These are phyloP conservation scores for Acer negundo DNA, from an alignment of 345 rosid genomes.

Conservation along the genomic window DNA sequence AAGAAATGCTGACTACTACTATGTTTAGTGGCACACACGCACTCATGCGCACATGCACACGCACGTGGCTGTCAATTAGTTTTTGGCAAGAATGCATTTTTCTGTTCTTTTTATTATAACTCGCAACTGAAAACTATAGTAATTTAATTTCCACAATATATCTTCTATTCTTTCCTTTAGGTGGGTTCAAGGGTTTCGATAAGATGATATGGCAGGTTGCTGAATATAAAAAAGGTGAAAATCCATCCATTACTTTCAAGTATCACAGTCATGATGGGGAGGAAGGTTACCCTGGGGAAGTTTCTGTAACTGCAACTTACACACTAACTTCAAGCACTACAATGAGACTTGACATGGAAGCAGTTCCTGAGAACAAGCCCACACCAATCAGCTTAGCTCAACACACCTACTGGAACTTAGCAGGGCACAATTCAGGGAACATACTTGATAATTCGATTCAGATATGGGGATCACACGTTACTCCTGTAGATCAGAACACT, in stretches of 20 bases:
- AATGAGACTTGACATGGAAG: slow-evolving; percentile 94
- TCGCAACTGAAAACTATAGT: not conserved
- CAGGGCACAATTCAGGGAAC: slow-evolving; percentile 76
- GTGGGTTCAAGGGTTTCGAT: slow-evolving; percentile 88
- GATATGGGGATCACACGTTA: slow-evolving; percentile 79
- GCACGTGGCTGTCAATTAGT: not conserved
- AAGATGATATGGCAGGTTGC: slow-evolving; percentile 77
- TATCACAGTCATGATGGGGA: slow-evolving; percentile 78
- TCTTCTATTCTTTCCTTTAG: slow-evolving; percentile 34
- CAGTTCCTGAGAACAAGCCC: slow-evolving; percentile 66
- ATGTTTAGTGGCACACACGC: not conserved
- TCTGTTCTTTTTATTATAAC: not conserved
- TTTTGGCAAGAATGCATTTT: not conserved
- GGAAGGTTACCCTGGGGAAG: slow-evolving; percentile 94
- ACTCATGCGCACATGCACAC: too few species aligned
- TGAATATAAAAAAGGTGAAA: slow-evolving; percentile 59
- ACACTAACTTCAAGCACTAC: slow-evolving; percentile 67
- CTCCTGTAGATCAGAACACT: slow-evolving; percentile 77
- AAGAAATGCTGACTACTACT: not conserved
- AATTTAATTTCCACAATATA: not conserved
- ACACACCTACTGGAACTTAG: slow-evolving; percentile 96
- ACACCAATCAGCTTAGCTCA: slow-evolving; percentile 91
- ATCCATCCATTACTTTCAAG: slow-evolving; percentile 71
- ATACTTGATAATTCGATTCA: slow-evolving; percentile 72
- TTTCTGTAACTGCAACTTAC: slow-evolving; percentile 73